A percentile compares a stretch with the other conserved stretches of the same genome.
phyloP scores from a whole-genome alignment of 2,329 filamentous ascomycete species.

The Lachnellula occidentalis region DNA sequence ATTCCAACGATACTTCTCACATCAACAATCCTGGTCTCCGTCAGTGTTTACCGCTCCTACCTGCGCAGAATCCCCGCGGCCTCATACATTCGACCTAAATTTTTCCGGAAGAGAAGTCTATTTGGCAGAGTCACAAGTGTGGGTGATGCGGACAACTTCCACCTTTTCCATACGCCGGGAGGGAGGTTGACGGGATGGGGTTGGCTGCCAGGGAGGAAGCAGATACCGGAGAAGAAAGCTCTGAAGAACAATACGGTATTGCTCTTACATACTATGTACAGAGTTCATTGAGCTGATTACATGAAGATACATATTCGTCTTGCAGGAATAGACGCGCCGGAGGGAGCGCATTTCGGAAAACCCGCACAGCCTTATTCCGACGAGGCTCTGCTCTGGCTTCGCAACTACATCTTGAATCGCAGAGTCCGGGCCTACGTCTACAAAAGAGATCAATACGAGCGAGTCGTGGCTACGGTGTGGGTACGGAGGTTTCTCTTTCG shows the following conservation, averaged over 20 bases:
- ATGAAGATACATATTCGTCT: slow-evolving; percentile 77
- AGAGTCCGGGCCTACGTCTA: slow-evolving; percentile 80
- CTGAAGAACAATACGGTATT: slow-evolving; percentile 72
- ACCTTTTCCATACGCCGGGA: slow-evolving; percentile 91
- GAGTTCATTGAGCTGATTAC: slow-evolving; percentile 8
- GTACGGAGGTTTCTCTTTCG: slow-evolving; percentile 61
- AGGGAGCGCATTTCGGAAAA: slow-evolving; percentile 85
- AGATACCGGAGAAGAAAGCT: slow-evolving; percentile 61
- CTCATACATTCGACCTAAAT: slow-evolving; percentile 65
- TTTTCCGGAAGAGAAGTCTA: slow-evolving; percentile 70
- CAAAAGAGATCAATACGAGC: slow-evolving; percentile 84
- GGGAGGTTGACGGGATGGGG: slow-evolving; percentile 84
- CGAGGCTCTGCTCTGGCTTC: slow-evolving; percentile 81
- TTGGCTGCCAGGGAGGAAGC: slow-evolving; percentile 66
- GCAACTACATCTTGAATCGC: slow-evolving; percentile 60
- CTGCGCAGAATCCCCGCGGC: slow-evolving; percentile 79
- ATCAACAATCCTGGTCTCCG: slow-evolving; percentile 46
- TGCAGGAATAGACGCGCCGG: slow-evolving; percentile 89
- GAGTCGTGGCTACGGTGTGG: slow-evolving; percentile 81
- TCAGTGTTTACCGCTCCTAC: slow-evolving; percentile 66
- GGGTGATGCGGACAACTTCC: slow-evolving; percentile 94
- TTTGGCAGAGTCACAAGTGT: slow-evolving; percentile 88
- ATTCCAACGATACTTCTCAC: slow-evolving; percentile 50
- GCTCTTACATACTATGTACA: slow-evolving; percentile 23
- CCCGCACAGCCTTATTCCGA: slow-evolving; percentile 77